Conservation (phyloP, 371 early-diverging fungal species). For the Mortierella sp. region DNA sequence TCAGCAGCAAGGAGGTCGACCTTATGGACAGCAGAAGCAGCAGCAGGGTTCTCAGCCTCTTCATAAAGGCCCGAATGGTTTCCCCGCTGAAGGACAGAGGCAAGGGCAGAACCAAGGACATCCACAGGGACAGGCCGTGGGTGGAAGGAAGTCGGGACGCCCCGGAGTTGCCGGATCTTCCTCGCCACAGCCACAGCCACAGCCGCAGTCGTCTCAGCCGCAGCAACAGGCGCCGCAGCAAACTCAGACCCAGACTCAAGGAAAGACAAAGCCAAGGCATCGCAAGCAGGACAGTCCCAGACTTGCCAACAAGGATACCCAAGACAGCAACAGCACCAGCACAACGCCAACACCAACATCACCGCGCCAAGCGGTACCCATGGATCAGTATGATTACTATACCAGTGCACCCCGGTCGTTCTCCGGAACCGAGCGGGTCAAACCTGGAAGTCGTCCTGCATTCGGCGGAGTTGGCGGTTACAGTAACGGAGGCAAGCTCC, state of each 20-base stretch:
- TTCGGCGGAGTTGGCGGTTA: not conserved
- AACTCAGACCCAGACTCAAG: not conserved
- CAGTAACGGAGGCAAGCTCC: not conserved
- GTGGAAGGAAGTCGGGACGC: not conserved
- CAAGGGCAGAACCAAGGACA: not conserved
- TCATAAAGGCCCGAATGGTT: not conserved
- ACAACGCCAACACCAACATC: not conserved
- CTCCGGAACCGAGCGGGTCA: constrained; percentile 9
- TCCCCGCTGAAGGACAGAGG: not conserved
- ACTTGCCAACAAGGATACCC: not conserved
- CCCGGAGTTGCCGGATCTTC: not conserved
- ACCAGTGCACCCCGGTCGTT: constrained; percentile 12
- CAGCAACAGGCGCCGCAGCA: constrained; percentile 9
- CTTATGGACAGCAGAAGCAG: not conserved
- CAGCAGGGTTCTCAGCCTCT: not conserved
- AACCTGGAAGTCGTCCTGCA: constrained; percentile 1
- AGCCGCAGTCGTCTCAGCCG: constrained; percentile 7
- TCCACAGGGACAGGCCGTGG: not conserved
- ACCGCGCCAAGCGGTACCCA: constrained; percentile 4
- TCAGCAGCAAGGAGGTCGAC: constrained; percentile 11
- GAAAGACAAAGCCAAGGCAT: not conserved
- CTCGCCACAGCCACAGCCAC: not conserved
- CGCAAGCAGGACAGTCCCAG: constrained; percentile 3
- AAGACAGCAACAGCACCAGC: not conserved
- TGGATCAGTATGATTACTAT: constrained; percentile 23